Conservation (phyloP, 2,329 filamentous ascomycete species). For the Phialophora tarda region DNA sequence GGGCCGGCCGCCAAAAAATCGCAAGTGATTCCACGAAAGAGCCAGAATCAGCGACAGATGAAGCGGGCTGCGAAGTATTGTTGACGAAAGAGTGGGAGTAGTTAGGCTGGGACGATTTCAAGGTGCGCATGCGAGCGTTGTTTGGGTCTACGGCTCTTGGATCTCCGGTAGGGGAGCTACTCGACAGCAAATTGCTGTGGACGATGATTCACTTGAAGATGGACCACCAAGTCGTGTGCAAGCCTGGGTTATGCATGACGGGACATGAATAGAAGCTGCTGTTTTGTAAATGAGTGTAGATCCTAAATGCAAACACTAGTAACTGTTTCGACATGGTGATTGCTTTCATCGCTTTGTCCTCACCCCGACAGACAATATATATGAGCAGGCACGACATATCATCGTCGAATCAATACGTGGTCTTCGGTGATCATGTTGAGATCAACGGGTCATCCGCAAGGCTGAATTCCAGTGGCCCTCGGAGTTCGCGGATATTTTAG, state of each 20-base stretch:
- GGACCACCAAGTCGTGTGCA: neutral
- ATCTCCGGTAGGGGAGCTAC: neutral
- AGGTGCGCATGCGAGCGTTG: neutral
- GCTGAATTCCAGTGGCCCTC: neutral
- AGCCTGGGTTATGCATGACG: neutral
- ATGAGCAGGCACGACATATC: too few species aligned
- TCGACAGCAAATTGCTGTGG: neutral
- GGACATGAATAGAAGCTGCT: neutral
- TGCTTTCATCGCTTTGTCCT: too few species aligned
- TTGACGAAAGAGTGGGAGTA: neutral
- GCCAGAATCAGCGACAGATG: neutral
- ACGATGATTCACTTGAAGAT: neutral
- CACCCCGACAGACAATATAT: too few species aligned
- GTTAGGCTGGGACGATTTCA: neutral
- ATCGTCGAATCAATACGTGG: too few species aligned
- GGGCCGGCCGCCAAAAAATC: conserved; percentile 28
- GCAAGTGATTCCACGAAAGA: neutral
- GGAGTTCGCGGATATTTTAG: neutral
- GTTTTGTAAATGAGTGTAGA: neutral
- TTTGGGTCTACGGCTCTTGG: neutral
- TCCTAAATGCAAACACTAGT: neutral
- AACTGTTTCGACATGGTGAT: too few species aligned
- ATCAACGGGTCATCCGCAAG: neutral
- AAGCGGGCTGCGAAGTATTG: neutral
- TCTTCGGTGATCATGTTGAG: too few species aligned